Percentiles rank a stretch among this genome's conserved stretches.
phyloP scores from a whole-genome alignment of 805 yeast species.

The Nakazawaea anatomiae region DNA sequence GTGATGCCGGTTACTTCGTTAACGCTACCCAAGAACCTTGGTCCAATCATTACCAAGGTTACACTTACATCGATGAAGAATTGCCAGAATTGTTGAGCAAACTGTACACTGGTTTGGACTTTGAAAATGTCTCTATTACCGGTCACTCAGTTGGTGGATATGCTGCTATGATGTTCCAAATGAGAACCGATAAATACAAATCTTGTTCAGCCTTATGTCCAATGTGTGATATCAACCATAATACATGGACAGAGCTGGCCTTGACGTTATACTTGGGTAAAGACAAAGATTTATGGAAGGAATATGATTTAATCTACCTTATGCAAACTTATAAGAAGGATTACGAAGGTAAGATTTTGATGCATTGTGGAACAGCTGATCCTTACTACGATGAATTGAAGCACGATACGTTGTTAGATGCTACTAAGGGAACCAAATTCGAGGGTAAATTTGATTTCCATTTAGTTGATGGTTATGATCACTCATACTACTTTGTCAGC shows the following conservation, averaged over 20 bases:
- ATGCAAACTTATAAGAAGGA: slow-evolving; percentile 42
- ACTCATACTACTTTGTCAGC: slow-evolving; percentile 81
- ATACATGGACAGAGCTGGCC: slow-evolving; percentile 87
- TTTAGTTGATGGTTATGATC: slow-evolving; percentile 81
- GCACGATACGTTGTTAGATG: slow-evolving; percentile 65
- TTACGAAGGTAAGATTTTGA: slow-evolving; percentile 49
- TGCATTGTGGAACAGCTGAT: slow-evolving; percentile 80
- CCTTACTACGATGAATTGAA: slow-evolving; percentile 69
- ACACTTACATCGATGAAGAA: slow-evolving; percentile 73
- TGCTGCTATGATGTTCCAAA: slow-evolving; percentile 71
- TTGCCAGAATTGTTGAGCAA: slow-evolving; percentile 47
- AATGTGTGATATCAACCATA: slow-evolving; percentile 68
- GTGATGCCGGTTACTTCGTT: slow-evolving; percentile 93
- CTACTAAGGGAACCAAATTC: slow-evolving; percentile 52
- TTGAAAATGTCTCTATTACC: slow-evolving; percentile 63
- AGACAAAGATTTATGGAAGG: slow-evolving; percentile 55
- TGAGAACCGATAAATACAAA: slow-evolving; percentile 62
- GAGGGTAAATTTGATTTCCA: slow-evolving; percentile 54
- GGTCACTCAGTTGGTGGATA: slow-evolving; percentile 99
- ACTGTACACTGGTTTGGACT: slow-evolving; percentile 48
- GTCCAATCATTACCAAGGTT: slow-evolving; percentile 76
- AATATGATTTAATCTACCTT: slow-evolving; percentile 82
- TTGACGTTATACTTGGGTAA: slow-evolving; percentile 73
- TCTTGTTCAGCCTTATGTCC: slow-evolving; percentile 91
- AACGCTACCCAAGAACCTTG: slow-evolving; percentile 76